Evolutionary conservation across 2,329 filamentous ascomycete species (phyloP), one percentile per base, ranked within the genome.

Genomic region (Pleomassaria siparia): DNA sequence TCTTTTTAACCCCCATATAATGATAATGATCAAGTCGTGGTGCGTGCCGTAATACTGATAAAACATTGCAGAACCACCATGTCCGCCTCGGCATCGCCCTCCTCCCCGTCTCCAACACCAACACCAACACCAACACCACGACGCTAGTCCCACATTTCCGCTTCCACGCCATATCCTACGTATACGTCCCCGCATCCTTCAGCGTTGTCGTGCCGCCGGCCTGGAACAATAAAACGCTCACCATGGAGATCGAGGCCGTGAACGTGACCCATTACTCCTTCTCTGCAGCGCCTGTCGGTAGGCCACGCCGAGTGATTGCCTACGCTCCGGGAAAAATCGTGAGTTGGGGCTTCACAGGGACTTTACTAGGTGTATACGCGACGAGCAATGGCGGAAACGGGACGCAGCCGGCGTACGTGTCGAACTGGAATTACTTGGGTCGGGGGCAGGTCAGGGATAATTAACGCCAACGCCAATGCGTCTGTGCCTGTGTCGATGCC

Each of bases 31-130:
- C n/a, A n/a, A n/a, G n/a, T n/a, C n/a, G n/a, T n/a, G n/a, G n/a
- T n/a, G n/a, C n/a, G n/a, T n/a, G n/a, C n/a, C n/a, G n/a, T n/a
- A n/a, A n/a, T n/a, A n/a, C n/a, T n/a, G n/a, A n/a, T n/a, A n/a
- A n/a, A n/a, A n/a, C n/a, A n/a, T n/a, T 25, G 15, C 74, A 82
- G 58, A 74, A 76, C 51, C 76, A 81, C 49, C 79, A 82, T 43
- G 64, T 79, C 7, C 76, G 80, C 33, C 56, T 82, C 9, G 69
- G 70, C n/a, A 44, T 72, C 7, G 56, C 64, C 2, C 40, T 64
- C 21, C 57, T 66, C 3, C 48, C 54, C 3, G 33, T 53, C 11
- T 7, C 46, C 5, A 55, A 54, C 32, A 24, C 46, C 43, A 26
- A 41, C 35, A 25, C 46, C 5, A 55, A 54, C 32, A 24, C 46